Base-by-base conservation (phyloP, 306 rosid species). In the Benincasa hispida region DNA sequence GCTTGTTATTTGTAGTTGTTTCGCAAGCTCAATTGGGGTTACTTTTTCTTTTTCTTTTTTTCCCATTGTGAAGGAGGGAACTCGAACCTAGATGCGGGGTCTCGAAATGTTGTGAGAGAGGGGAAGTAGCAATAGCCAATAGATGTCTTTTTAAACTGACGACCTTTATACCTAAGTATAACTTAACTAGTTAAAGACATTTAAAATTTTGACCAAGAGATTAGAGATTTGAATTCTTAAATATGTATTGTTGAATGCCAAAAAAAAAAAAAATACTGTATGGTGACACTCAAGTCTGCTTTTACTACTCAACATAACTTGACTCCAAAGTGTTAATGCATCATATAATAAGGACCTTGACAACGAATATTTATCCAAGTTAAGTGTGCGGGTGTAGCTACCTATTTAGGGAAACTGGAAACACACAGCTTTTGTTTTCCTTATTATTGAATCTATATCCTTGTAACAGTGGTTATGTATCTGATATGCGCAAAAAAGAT, bases 381-480 rank as follows among this genome's bases (percentile, higher is more conserved):
- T 47, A 48, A 50, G 37, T 65, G n/a, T 27, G 37, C 13, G 18
- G 17, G 5, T 45, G 27, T 67, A 41, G 60, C 54, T 72, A 6
- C 4, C 56, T 24, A 54, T 78, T 17, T 60, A 63, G 68, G 21
- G 41, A 54, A 59, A 72, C 32, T n/a, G n/a, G n/a, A n/a, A n/a
- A 2, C 39, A 13, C 28, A 2, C 25, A 10, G n/a, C 50, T 5
- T 28, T 19, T 17, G 34, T 55, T 75, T 61, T 66, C 65, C 63
- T 81, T 77, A 18, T 47, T 22, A 13, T 53, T 24, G 55, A 67
- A 12, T 51, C 57, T 14, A 70, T 70, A 25, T 47, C 59, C 28
- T 11, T 70, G 10, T 70, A 85, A 84, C 91, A 93, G 98, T 61
- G 98, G 89, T 59, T 92, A 84, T 80, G 98, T 92, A n/a, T 87